Percentiles rank a stretch among this genome's conserved stretches.
Evolutionary conservation across 805 yeast species (phyloP).

Genomic region (Sugiyamaella marilandica): DNA sequence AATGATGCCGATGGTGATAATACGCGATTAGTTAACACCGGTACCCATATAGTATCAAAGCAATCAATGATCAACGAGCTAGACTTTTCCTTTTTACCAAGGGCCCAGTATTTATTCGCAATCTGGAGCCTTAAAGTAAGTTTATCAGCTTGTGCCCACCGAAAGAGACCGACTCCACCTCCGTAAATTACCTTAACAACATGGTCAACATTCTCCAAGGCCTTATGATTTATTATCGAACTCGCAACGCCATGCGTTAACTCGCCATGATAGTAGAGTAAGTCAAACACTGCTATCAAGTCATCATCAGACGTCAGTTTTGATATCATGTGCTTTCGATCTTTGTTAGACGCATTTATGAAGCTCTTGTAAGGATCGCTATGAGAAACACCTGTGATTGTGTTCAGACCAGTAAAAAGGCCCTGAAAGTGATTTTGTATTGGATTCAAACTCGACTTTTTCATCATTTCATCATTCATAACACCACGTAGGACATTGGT

Average conservation of each 20-base stretch:
- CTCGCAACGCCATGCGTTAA: constrained; percentile 23
- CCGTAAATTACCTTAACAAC: constrained; percentile 22
- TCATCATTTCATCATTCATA: constrained; percentile 9
- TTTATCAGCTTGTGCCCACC: constrained; percentile 24
- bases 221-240: constrained; percentile 22
- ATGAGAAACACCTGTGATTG: constrained; percentile 6
- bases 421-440: constrained; percentile 19
- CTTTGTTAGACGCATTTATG: not conserved
- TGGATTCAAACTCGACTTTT: constrained; percentile 10
- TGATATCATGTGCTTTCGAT: not conserved
- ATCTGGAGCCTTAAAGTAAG: constrained; percentile 25
- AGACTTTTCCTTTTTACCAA: constrained; percentile 20
- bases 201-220: constrained; percentile 22
- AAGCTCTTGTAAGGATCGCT: not conserved
- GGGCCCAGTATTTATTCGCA: constrained; percentile 28
- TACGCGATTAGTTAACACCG: constrained; percentile 8
- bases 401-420: constrained; percentile 18
- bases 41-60: constrained; percentile 22
- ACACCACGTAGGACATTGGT: constrained; percentile 8
- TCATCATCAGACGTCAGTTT: constrained; percentile 7
- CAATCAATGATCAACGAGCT: constrained; percentile 17
- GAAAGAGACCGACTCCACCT: constrained; percentile 25
- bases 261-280: constrained; percentile 26
- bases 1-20: constrained; percentile 1
- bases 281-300: constrained; percentile 23